Conservation (phyloP, 805 yeast species). For the Helenozyma rhizophorensis region DNA sequence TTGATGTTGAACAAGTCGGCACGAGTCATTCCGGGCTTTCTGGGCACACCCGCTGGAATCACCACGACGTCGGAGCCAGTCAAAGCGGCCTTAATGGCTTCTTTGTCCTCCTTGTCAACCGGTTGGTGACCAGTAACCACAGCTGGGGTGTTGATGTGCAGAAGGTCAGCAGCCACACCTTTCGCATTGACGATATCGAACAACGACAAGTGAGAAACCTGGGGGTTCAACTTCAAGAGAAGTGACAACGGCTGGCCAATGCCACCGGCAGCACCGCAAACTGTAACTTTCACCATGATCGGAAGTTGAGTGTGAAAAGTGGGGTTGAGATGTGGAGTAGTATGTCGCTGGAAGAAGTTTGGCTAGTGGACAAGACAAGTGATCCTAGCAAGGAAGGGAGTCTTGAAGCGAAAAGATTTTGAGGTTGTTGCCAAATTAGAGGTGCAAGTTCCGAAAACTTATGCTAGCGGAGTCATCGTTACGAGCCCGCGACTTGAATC, state of each 20-base stretch:
- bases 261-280: slow-evolving; percentile 48
- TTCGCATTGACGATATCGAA: slow-evolving; percentile 42
- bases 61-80: slow-evolving; percentile 36
- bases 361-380: too few species aligned
- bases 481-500: too few species aligned
- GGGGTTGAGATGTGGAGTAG: too few species aligned
- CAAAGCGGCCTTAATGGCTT: slow-evolving; percentile 35
- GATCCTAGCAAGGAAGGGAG: too few species aligned
- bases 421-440: too few species aligned
- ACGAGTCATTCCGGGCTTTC: slow-evolving; percentile 47
- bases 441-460: too few species aligned
- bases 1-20: slow-evolving; percentile 45
- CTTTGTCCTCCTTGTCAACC: slow-evolving; percentile 30
- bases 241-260: slow-evolving; percentile 46
- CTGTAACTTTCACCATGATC: slow-evolving; percentile 42
- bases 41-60: slow-evolving; percentile 46
- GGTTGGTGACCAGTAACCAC: slow-evolving; percentile 40
- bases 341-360: too few species aligned
- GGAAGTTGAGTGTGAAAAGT: neutral
- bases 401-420: too few species aligned
- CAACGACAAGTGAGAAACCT: slow-evolving; percentile 35
- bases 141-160: slow-evolving; percentile 40
- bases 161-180: slow-evolving; percentile 45
- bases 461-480: too few species aligned
- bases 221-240: slow-evolving; percentile 36